Evolutionary conservation across 768 basidiomycete species (phyloP), one percentile per base, ranked within the genome.

Genomic region (Phallus indusiatus): DNA sequence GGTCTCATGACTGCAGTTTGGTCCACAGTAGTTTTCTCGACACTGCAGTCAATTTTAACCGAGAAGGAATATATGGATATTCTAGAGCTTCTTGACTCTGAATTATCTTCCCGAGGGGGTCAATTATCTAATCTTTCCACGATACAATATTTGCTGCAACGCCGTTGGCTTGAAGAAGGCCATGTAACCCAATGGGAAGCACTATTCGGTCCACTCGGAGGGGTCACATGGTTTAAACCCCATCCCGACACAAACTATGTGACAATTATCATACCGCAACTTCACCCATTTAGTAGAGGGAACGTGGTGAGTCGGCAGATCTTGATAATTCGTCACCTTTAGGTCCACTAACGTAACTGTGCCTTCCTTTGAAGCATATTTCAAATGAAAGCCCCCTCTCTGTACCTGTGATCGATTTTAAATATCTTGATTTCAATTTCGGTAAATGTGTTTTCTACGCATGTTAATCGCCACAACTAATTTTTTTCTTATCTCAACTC

Each of bases 161-260:
- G 53, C 24, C 21, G 34, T 12, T 54, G 53, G 53, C 53, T 54
- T 16, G 34, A 36, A 33, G 53, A 54, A 36, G 53, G 53, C 4
- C 53, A 36, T 36, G 53, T 54, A 20, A 54, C 53, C 24, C 53
- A 54, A 17, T 54, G 53, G 53, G 53, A 54, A 36, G 53, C 53
- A 5, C 28, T 54, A 8, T 36, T 54, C 28, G 53, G 24, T 20
- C 53, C 53, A 20, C 11, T 54, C 18, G 53, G 53, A 28, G 53
- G 53, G 2, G 18, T 54, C 34, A 54, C 53, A 36, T 36, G 34
- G 21, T 54, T 33, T 36, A 24, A 24, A 20, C 53, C 53, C 14
- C 21, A 54, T 20, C 20, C 53, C 14, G 34, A 54, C 34, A 54
- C 53, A 20, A 54, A 24, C 34, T 54, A 54, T 54, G 53, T 54